phyloP scores from a whole-genome alignment of 805 yeast species.

The Brettanomyces naardenensis region DNA sequence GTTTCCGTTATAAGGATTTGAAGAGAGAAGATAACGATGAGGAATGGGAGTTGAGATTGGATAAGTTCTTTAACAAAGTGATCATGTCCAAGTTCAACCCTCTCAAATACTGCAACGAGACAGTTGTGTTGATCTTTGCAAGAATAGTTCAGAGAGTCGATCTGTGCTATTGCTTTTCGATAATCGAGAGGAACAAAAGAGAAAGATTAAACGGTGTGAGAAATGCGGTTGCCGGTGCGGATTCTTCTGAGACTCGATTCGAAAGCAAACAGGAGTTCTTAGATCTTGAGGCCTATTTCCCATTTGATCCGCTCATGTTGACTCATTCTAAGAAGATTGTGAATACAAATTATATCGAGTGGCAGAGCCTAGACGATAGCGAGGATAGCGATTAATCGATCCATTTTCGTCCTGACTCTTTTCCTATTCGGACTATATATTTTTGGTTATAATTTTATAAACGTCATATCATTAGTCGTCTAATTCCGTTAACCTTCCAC shows the following conservation, averaged over 20 bases:
- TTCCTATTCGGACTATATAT: conserved; percentile 1
- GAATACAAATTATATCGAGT: conserved; percentile 59
- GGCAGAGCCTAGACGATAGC: conserved; percentile 67
- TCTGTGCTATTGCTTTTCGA: conserved; percentile 87
- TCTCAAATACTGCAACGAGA: conserved; percentile 84
- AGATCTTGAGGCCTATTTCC: conserved; percentile 91
- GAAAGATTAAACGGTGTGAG: conserved; percentile 46
- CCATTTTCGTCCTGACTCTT: not conserved
- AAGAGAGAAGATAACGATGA: conserved; percentile 19
- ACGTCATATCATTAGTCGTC: conserved; percentile 57
- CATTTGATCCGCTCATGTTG: conserved; percentile 85
- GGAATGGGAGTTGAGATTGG: conserved; percentile 74
- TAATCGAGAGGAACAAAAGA: conserved; percentile 82
- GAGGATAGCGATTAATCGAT: conserved; percentile 21
- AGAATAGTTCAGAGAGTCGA: conserved; percentile 83
- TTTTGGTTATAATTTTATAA: no score
- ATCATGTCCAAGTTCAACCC: conserved; percentile 89
- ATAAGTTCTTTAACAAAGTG: conserved; percentile 79
- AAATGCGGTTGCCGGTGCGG: conserved; percentile 14
- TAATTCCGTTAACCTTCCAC: conserved; percentile 70
- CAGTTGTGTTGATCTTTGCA: conserved; percentile 90
- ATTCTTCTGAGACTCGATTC: conserved; percentile 8
- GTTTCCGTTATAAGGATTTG: conserved; percentile 70
- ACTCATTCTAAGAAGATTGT: conserved; percentile 51
- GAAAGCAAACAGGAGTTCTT: conserved; percentile 66